Percentiles rank a stretch among this genome's conserved stretches.
These are phyloP conservation scores for Fusarium sterilihyphosum DNA, from an alignment of 2,329 filamentous ascomycete species.

Conservation along the genomic window DNA sequence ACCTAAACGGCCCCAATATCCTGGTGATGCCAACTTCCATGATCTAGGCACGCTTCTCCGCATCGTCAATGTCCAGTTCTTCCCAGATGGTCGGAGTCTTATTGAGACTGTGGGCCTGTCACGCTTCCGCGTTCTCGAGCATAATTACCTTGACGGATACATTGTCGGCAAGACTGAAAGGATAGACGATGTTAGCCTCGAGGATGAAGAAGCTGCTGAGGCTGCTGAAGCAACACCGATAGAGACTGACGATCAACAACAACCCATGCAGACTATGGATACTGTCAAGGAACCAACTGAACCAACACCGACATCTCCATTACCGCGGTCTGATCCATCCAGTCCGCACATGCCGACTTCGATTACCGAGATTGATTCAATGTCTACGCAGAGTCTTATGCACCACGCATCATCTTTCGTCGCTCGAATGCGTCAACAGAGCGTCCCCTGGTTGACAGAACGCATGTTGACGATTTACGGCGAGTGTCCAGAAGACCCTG, in stretches of 20 bases:
- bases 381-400: conserved; percentile 78
- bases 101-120: conserved; percentile 81
- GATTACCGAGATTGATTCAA: conserved; percentile 43
- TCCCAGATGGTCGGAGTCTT: conserved; percentile 83
- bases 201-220: conserved; percentile 82
- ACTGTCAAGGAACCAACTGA: conserved; percentile 4
- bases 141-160: conserved; percentile 78
- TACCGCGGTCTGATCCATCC: conserved; percentile 3
- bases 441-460: conserved; percentile 78
- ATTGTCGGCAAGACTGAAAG: conserved; percentile 78
- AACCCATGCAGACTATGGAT: background rate
- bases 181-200: conserved; percentile 82
- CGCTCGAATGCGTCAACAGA: conserved; percentile 71
- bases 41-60: conserved; percentile 82
- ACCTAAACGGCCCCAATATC: conserved; percentile 63
- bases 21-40: conserved; percentile 62
- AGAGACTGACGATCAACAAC: background rate
- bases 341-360: conserved; percentile 13
- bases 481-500: conserved; percentile 78
- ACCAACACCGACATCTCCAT: background rate
- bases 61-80: conserved; percentile 77
- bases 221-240: conserved; percentile 63
- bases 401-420: conserved; percentile 74
- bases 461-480: conserved; percentile 80
- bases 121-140: conserved; percentile 76